A percentile compares a stretch with the other conserved stretches of the same genome.
These are phyloP conservation scores for Plantago ovata DNA, from an alignment of 257 asterid species.

Conservation along the genomic window DNA sequence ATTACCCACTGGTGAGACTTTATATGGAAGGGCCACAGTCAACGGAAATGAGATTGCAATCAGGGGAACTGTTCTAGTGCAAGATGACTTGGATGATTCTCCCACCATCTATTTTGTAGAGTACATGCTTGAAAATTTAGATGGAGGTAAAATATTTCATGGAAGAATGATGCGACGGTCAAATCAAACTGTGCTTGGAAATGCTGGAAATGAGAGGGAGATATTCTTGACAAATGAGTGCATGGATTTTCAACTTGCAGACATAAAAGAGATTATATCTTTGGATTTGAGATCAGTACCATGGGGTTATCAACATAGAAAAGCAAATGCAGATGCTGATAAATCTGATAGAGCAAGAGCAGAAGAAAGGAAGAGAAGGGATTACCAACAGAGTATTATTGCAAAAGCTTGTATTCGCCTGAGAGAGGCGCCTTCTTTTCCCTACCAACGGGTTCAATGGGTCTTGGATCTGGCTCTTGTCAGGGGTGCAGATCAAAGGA, in stretches of 20 bases:
- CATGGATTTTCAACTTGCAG: constrained; percentile 54
- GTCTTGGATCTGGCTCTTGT: constrained; percentile 81
- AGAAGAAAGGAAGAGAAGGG: constrained; percentile 78
- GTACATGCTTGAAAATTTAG: constrained; percentile 70
- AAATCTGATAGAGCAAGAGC: constrained; percentile 66
- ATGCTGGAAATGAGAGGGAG: constrained; percentile 83
- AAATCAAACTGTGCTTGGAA: constrained; percentile 77
- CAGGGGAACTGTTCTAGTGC: constrained; percentile 54
- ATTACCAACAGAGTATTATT: constrained; percentile 65
- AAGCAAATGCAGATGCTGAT: constrained; percentile 54
- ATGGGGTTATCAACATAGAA: constrained; percentile 90
- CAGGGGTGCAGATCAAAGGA: constrained; percentile 52
- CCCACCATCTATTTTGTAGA: constrained; percentile 60
- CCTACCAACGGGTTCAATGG: constrained; percentile 47
- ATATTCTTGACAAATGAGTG: constrained; percentile 77
- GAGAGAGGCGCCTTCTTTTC: constrained; percentile 84
- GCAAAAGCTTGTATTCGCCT: constrained; percentile 82
- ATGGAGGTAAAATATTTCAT: constrained; percentile 77
- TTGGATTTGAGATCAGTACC: constrained; percentile 56
- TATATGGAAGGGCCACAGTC: constrained; percentile 50
- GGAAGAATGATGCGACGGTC: constrained; percentile 80
- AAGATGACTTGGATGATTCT: constrained; percentile 42
- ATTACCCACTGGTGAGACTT: constrained; percentile 49
- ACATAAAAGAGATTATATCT: constrained; percentile 36
- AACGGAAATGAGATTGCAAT: constrained; percentile 55